Evolutionary conservation across 305 asterid species (phyloP).

Genomic region (Caryopteris hybrid): DNA sequence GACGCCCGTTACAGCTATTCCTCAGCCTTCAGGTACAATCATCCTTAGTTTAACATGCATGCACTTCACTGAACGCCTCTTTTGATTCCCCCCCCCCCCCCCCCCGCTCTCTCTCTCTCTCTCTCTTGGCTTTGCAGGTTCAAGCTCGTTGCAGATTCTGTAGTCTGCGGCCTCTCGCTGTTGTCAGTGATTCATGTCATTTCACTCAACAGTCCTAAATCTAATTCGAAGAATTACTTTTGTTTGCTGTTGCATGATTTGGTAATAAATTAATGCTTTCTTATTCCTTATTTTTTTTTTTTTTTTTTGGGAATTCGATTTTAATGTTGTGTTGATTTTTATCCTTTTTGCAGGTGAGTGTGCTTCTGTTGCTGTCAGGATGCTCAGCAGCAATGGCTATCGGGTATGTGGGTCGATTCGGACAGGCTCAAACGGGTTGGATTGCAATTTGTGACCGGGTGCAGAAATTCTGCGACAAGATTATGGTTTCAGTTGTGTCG

Average conservation of each 20-base stretch:
- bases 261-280: slow-evolving; percentile 21
- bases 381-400: slow-evolving; percentile 37
- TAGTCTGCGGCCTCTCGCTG: slow-evolving; percentile 26
- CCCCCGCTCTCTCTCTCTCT: neutral
- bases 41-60: neutral
- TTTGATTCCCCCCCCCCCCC: too few relatives aligned
- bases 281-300: neutral
- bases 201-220: slow-evolving; percentile 24
- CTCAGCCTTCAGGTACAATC: slow-evolving; percentile 30
- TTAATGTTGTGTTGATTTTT: neutral
- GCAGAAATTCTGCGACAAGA: slow-evolving; percentile 30
- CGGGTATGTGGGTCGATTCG: slow-evolving; percentile 36
- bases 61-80: too few relatives aligned
- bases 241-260: slow-evolving; percentile 39
- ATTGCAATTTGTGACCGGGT: slow-evolving; percentile 31
- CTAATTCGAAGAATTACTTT: slow-evolving; percentile 31
- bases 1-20: slow-evolving; percentile 38
- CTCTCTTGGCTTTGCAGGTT: slow-evolving; percentile 19
- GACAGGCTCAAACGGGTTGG: slow-evolving; percentile 41
- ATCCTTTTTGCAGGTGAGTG: slow-evolving; percentile 28
- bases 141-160: slow-evolving; percentile 35
- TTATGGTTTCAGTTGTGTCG: slow-evolving; percentile 11
- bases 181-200: slow-evolving; percentile 24
- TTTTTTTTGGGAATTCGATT: neutral
- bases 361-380: slow-evolving; percentile 34